A percentile compares a stretch with the other conserved stretches of the same genome.
phyloP scores from a whole-genome alignment of 2,329 filamentous ascomycete species.

The Knoxdaviesia capensis region DNA sequence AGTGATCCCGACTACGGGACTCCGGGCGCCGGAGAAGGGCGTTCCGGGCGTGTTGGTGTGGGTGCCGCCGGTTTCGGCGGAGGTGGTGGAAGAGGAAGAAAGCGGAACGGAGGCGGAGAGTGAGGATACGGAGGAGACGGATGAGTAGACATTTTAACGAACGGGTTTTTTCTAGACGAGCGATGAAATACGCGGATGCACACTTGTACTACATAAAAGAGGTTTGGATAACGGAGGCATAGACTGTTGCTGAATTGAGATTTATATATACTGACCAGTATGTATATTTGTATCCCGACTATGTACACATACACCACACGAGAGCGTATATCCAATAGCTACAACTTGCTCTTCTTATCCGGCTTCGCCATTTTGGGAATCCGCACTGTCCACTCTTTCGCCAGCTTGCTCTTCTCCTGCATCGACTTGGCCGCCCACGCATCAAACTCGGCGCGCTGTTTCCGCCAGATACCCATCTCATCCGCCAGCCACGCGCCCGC shows the following conservation, averaged over 20 bases:
- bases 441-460: conserved; percentile 34
- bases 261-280: not conserved
- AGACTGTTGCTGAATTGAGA: too few species aligned
- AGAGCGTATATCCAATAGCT: not conserved
- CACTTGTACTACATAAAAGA: too few species aligned
- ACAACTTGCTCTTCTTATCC: conserved; percentile 1
- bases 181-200: too few species aligned
- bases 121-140: not conserved
- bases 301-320: not conserved
- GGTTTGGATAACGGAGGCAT: too few species aligned
- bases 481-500: conserved; percentile 33
- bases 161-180: too few species aligned
- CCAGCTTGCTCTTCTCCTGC: conserved; percentile 33
- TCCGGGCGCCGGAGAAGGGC: conserved; percentile 38
- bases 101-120: not conserved
- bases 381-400: conserved; percentile 8
- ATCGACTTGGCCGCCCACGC: conserved; percentile 29
- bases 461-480: conserved; percentile 37
- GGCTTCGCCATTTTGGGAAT: conserved; percentile 1
- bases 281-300: not conserved
- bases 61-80: conserved; percentile 23
- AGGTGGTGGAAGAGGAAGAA: conserved; percentile 7
- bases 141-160: not conserved
- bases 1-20: conserved; percentile 59
- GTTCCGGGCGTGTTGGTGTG: conserved; percentile 33